These are phyloP conservation scores for Leccinum broughii DNA, from an alignment of 768 basidiomycete species.

Conservation along the genomic window DNA sequence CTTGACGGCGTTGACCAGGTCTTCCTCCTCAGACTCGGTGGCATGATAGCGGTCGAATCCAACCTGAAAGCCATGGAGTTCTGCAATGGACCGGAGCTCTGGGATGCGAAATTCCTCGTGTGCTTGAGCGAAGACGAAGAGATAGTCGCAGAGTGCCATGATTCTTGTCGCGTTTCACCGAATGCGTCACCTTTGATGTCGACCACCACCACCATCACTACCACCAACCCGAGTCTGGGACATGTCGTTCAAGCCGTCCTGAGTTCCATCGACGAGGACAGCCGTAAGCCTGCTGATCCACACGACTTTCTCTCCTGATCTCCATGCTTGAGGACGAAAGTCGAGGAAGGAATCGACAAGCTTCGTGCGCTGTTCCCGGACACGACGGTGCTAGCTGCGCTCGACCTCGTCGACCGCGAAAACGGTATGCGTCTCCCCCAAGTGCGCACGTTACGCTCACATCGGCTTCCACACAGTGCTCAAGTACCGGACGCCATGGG, in stretches of 20 bases:
- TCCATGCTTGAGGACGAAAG: slow-evolving; percentile 7
- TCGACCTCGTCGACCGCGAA: slow-evolving; percentile 75
- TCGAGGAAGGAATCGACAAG: slow-evolving; percentile 56
- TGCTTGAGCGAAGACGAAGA: slow-evolving; percentile 78
- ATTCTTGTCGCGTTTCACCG: neutral
- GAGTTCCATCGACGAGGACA: slow-evolving; percentile 33
- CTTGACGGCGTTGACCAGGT: slow-evolving; percentile 44
- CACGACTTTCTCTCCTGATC: neutral
- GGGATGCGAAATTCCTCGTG: slow-evolving; percentile 85
- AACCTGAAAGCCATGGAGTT: slow-evolving; percentile 68
- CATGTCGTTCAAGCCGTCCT: slow-evolving; percentile 35
- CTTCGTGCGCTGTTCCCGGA: slow-evolving; percentile 64
- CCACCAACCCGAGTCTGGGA: slow-evolving; percentile 16
- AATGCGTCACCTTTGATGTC: slow-evolving; percentile 15
- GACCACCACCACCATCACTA: slow-evolving; percentile 6
- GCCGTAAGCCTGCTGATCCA: slow-evolving; percentile 27
- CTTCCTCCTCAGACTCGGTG: slow-evolving; percentile 28
- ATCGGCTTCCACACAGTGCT: slow-evolving; percentile 46
- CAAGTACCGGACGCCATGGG: slow-evolving; percentile 57
- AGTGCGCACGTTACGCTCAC: neutral
- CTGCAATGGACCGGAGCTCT: slow-evolving; percentile 74
- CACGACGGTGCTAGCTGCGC: slow-evolving; percentile 61
- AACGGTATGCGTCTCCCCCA: slow-evolving; percentile 46
- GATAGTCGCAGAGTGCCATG: slow-evolving; percentile 39
- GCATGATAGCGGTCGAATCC: slow-evolving; percentile 41